phyloP scores from a whole-genome alignment of 2,329 filamentous ascomycete species.

The Fonsecaea multimorphosa region DNA sequence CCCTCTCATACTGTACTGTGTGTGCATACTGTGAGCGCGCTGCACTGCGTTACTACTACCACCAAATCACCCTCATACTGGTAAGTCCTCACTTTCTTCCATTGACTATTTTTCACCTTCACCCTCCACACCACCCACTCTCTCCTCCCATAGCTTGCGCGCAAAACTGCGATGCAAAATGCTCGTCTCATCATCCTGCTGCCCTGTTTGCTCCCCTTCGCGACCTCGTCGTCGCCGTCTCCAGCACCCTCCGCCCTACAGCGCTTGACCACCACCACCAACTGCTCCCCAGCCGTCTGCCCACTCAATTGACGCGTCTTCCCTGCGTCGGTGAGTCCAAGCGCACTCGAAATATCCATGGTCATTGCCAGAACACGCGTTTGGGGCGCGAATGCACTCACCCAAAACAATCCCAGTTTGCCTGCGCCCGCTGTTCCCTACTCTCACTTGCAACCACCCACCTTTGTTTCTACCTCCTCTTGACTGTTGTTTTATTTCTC shows the following conservation, averaged over 20 bases:
- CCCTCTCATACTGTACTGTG: constrained; percentile 21
- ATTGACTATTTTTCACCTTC: constrained; percentile 32
- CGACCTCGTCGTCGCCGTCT: constrained; percentile 39
- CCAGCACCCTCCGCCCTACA: constrained; percentile 21
- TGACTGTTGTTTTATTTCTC: neutral
- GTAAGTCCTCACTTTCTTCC: constrained; percentile 35
- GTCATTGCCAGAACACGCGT: constrained; percentile 31
- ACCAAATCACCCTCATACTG: constrained; percentile 28
- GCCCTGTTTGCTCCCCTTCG: constrained; percentile 27
- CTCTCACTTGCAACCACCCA: constrained; percentile 5
- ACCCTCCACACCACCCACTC: constrained; percentile 24
- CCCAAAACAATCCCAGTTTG: constrained; percentile 22
- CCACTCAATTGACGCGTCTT: constrained; percentile 32
- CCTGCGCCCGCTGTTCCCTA: constrained; percentile 15
- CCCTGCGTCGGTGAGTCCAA: constrained; percentile 24
- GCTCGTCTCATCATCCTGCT: constrained; percentile 31
- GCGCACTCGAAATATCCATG: neutral
- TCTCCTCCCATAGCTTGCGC: constrained; percentile 26
- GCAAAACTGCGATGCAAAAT: constrained; percentile 38
- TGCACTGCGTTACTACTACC: constrained; percentile 24
- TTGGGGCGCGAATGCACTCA: constrained; percentile 26
- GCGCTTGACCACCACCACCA: constrained; percentile 50
- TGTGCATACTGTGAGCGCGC: constrained; percentile 9
- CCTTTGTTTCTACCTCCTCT: constrained; percentile 9
- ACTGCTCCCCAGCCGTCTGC: constrained; percentile 17